Evolutionary conservation across 1,284 basidiomycete species (phyloP), one percentile per base, ranked within the genome.

Genomic region (Uromyces viciae-fabae): DNA sequence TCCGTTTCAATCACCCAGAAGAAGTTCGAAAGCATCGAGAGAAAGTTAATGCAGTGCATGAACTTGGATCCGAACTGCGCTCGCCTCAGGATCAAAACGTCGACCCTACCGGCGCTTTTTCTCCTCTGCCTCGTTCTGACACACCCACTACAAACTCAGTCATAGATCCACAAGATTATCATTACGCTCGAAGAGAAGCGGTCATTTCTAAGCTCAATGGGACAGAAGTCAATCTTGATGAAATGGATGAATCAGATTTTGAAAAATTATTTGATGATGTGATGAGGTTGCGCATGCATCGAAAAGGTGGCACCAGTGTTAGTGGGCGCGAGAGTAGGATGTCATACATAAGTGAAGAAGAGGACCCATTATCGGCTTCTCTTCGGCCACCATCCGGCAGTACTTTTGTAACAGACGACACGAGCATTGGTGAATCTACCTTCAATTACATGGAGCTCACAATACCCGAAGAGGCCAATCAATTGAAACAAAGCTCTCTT

Each of bases 1-100:
- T 99, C 87, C 91, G 96, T 22, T 98, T 98, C 88, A 98, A 97
- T 85, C 93, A 95, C 84, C 95, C 95, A 0, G 94, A 94, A 85
- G 93, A 95, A 84, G 95, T 96, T 74, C 91, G 95, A 82, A 95
- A 94, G 83, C 92, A 92, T 83, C 90, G 94, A 73, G 91, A 94
- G 85, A 91, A 93, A 49, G 78, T 60, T 90, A 91, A 2, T 88
- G 89, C 75, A 91, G 93, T 85, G 91, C 31, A 88, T 90, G 75
- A 90, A 91, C 88, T 88, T 42, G 82, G 64, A 40, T 87, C 85
- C 22, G 85, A 82, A 17, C 79, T 73, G 31, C 82, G 83, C 22
- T 83, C 84, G 62, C 87, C 82, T 38, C 83, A 81, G 54, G 79
- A 71, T 3, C 60, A 78, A 54, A 81, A 83, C 33, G 83, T 84